A percentile compares a stretch with the other conserved stretches of the same genome.
Evolutionary conservation across 768 basidiomycete species (phyloP).

Genomic region (Panaeolus papilionaceus): DNA sequence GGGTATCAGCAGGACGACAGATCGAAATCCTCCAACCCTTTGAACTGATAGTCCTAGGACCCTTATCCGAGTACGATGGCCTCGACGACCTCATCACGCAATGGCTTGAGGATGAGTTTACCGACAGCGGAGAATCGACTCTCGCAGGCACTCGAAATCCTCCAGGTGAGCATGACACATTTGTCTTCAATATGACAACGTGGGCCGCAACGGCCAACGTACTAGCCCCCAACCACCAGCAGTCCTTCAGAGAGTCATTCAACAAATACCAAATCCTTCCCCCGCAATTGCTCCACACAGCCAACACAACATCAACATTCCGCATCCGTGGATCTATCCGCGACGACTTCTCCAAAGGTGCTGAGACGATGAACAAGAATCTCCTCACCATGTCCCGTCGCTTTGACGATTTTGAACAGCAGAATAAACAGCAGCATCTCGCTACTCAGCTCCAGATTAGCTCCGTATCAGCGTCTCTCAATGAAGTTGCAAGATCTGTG

Average conservation of each 20-base stretch:
- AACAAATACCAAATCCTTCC: background rate
- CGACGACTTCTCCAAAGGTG: slow-evolving; percentile 15
- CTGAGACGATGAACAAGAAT: background rate
- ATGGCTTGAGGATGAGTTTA: too few relatives aligned
- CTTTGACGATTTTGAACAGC: background rate
- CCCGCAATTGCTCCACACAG: background rate
- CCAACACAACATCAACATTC: background rate
- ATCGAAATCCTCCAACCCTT: too few relatives aligned
- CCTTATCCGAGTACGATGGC: too few relatives aligned
- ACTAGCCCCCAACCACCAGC: background rate
- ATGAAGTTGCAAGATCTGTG: slow-evolving; percentile 8
- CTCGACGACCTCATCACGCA: too few relatives aligned
- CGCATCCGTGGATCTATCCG: background rate
- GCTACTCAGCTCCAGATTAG: slow-evolving; percentile 1
- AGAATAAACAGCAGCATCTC: background rate
- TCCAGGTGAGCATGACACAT: background rate
- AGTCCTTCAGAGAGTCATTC: background rate
- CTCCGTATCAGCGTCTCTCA: background rate
- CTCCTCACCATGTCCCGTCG: background rate
- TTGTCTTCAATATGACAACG: slow-evolving; percentile 20
- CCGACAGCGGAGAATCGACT: too few relatives aligned
- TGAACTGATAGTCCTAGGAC: too few relatives aligned
- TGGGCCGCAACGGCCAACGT: slow-evolving; percentile 20
- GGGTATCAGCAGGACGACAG: too few relatives aligned
- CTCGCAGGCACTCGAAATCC: background rate